These are phyloP conservation scores for Gentiana macrophylla DNA, from an alignment of 257 asterid species.

Conservation along the genomic window DNA sequence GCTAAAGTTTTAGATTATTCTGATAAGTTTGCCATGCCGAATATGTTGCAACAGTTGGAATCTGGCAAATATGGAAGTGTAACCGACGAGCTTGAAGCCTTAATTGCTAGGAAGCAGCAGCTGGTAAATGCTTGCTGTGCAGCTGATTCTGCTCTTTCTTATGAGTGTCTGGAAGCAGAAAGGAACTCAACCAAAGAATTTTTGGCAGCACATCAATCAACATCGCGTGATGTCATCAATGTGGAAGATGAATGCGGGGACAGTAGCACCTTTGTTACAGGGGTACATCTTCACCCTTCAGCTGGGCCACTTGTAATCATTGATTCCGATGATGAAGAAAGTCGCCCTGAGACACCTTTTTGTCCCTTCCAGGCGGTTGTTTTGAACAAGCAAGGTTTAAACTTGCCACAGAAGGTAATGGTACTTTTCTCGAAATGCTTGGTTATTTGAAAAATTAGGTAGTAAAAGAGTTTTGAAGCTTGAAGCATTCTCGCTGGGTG, in stretches of 20 bases:
- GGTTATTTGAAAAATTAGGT: not conserved
- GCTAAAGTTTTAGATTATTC: constrained; percentile 30
- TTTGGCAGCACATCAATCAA: constrained; percentile 13
- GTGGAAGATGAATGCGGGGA: constrained; percentile 52
- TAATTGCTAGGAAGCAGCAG: constrained; percentile 34
- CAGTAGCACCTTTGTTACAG: constrained; percentile 21
- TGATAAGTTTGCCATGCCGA: constrained; percentile 34
- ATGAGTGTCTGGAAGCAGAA: constrained; percentile 24
- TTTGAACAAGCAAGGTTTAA: constrained; percentile 16
- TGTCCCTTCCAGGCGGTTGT: constrained; percentile 18
- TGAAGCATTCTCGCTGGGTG: not conserved
- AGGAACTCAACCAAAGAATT: constrained; percentile 11
- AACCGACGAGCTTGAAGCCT: constrained; percentile 51
- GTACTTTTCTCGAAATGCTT: not conserved
- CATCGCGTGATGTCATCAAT: constrained; percentile 35
- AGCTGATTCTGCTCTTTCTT: constrained; percentile 32
- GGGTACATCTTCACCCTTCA: constrained; percentile 23
- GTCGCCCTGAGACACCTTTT: constrained; percentile 15
- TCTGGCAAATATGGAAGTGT: constrained; percentile 68
- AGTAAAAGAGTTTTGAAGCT: not conserved
- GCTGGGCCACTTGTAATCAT: constrained; percentile 50
- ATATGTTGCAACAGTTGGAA: constrained; percentile 36
- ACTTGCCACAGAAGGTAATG: constrained; percentile 37
- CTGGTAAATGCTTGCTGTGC: constrained; percentile 23
- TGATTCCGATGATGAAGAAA: constrained; percentile 81